Evolutionary conservation across 352 stramenopile genomes (phyloP).

Genomic region (Globisporangium perplexum): DNA sequence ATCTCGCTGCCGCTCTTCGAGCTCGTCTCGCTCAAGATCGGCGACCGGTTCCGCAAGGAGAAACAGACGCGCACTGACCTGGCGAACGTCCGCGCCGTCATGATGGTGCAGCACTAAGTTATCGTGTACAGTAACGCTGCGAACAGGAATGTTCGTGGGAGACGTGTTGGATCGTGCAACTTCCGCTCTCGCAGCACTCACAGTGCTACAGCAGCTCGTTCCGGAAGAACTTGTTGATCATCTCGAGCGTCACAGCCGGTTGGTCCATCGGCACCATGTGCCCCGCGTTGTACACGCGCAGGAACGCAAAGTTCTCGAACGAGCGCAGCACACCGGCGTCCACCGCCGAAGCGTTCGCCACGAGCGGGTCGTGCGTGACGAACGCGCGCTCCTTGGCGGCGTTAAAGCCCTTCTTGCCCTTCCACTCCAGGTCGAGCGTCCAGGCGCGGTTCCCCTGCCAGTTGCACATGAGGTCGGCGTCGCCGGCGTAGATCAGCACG

Average conservation of each 20-base stretch:
- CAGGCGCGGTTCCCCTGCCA: slow-evolving; percentile 95
- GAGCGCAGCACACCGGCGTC: slow-evolving; percentile 34
- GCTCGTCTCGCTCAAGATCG: slow-evolving; percentile 29
- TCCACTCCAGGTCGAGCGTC: slow-evolving; percentile 91
- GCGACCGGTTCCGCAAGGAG: slow-evolving; percentile 28
- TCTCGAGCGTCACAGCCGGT: slow-evolving; percentile 80
- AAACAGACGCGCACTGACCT: slow-evolving; percentile 15
- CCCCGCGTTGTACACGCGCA: slow-evolving; percentile 90
- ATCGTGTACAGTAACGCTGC: slow-evolving; percentile 16
- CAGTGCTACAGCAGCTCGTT: slow-evolving; percentile 20
- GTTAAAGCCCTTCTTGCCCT: slow-evolving; percentile 84
- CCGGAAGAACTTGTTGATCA: slow-evolving; percentile 90
- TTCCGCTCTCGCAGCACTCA: background rate
- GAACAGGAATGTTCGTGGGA: too few species aligned
- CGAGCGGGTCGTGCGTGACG: background rate
- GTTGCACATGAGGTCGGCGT: slow-evolving; percentile 96
- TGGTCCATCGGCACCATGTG: slow-evolving; percentile 95
- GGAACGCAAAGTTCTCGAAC: slow-evolving; percentile 81
- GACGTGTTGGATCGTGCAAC: too few species aligned
- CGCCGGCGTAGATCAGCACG: slow-evolving; percentile 94
- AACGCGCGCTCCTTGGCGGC: slow-evolving; percentile 27
- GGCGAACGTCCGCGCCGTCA: slow-evolving; percentile 9
- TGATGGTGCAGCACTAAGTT: slow-evolving; percentile 16
- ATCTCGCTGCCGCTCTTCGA: slow-evolving; percentile 36
- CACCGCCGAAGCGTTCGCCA: background rate